phyloP scores from a whole-genome alignment of 306 rosid species.

The Arachis hypogaea region DNA sequence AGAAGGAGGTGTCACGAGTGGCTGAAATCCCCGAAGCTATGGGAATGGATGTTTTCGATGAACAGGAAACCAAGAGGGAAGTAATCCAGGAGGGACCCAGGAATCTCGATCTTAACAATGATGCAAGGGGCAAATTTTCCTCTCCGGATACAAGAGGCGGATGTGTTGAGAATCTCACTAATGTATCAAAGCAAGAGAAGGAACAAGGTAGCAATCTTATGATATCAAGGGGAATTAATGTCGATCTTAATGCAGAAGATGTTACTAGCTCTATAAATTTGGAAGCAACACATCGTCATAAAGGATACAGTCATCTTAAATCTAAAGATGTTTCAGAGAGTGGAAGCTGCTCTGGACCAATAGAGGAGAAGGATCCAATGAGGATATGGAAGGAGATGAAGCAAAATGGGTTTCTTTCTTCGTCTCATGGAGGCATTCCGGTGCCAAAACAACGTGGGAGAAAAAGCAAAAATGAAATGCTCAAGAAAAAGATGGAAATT shows the following conservation, averaged over 20 bases:
- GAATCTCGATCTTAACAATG: slow-evolving; percentile 61
- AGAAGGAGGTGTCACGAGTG: slow-evolving; percentile 53
- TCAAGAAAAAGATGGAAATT: slow-evolving; percentile 76
- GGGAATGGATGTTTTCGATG: slow-evolving; percentile 47
- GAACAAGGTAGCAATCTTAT: slow-evolving; percentile 22
- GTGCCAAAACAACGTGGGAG: slow-evolving; percentile 78
- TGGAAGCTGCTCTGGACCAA: slow-evolving; percentile 76
- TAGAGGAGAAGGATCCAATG: slow-evolving; percentile 69
- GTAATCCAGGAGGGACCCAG: slow-evolving; percentile 6
- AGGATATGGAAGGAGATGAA: slow-evolving; percentile 83
- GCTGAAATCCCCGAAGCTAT: slow-evolving; percentile 46
- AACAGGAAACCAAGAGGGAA: slow-evolving; percentile 42
- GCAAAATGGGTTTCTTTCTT: slow-evolving; percentile 85
- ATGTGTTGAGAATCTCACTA: slow-evolving; percentile 43
- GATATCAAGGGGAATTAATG: slow-evolving; percentile 51
- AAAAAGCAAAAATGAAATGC: slow-evolving; percentile 66
- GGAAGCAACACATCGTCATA: slow-evolving; percentile 44
- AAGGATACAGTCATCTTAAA: slow-evolving; percentile 49
- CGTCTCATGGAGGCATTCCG: slow-evolving; percentile 89
- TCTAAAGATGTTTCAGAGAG: slow-evolving; percentile 72
- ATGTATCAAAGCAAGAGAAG: slow-evolving; percentile 35
- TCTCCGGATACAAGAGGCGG: slow-evolving; percentile 38
- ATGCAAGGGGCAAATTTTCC: slow-evolving; percentile 42
- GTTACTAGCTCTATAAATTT: slow-evolving; percentile 58
- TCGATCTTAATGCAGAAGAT: slow-evolving; percentile 76